phyloP scores from a whole-genome alignment of 345 rosid genomes.

The Passiflora organensis region DNA sequence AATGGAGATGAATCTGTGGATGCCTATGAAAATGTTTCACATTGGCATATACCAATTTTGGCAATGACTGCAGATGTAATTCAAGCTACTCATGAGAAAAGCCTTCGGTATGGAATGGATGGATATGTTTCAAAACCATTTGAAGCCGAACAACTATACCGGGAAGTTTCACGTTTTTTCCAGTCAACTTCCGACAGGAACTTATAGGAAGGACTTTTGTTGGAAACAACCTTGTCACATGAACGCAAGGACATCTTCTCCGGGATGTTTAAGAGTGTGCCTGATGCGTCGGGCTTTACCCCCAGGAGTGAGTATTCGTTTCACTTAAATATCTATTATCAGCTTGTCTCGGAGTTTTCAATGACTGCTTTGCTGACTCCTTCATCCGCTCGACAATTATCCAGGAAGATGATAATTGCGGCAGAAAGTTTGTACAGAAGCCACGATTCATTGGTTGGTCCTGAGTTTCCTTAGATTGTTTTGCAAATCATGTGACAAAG shows the following conservation, averaged over 20 bases:
- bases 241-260: constrained; percentile 17
- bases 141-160: constrained; percentile 76
- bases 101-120: constrained; percentile 65
- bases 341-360: too few relatives aligned
- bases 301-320: too few relatives aligned
- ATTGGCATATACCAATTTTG: constrained; percentile 62
- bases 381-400: constrained; percentile 2
- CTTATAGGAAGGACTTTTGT: constrained; percentile 14
- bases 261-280: constrained; percentile 13
- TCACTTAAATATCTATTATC: not conserved
- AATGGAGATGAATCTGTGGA: constrained; percentile 33
- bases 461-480: constrained; percentile 19
- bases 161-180: constrained; percentile 73
- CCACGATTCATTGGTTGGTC: constrained; percentile 18
- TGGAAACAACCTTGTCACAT: constrained; percentile 11
- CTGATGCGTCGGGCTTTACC: constrained; percentile 9
- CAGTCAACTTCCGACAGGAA: constrained; percentile 17
- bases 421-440: constrained; percentile 25
- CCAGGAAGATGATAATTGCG: constrained; percentile 22
- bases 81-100: constrained; percentile 76
- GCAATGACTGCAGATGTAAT: constrained; percentile 99
- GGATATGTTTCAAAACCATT: constrained; percentile 95
- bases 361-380: constrained; percentile 8
- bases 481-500: too few relatives aligned
- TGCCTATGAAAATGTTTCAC: constrained; percentile 25